Percentiles rank a stretch among this genome's conserved stretches.
phyloP scores from a whole-genome alignment of 1,139 yeast genomes.

The Kodamaea arcana region DNA sequence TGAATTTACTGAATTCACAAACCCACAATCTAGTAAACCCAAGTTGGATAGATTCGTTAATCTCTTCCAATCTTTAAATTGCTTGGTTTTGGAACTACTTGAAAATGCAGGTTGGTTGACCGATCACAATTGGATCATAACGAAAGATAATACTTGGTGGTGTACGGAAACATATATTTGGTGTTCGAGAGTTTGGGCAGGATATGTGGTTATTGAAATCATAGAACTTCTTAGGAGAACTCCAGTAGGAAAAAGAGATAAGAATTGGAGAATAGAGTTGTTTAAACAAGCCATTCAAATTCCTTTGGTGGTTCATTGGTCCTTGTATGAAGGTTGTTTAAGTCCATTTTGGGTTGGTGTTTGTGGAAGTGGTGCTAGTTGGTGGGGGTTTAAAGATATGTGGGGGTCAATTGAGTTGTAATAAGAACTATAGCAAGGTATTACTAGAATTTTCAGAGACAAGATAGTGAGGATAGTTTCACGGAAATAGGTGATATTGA shows the following conservation, averaged over 20 bases:
- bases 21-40: constrained; percentile 25
- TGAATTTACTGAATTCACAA: constrained; percentile 29
- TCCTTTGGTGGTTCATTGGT: constrained; percentile 59
- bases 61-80: constrained; percentile 39
- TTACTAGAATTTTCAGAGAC: too few species aligned
- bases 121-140: constrained; percentile 52
- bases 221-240: constrained; percentile 41
- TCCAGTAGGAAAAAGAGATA: constrained; percentile 36
- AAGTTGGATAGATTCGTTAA: constrained; percentile 33
- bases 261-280: constrained; percentile 32
- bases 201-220: constrained; percentile 45
- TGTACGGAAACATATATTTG: constrained; percentile 43
- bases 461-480: too few species aligned
- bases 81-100: constrained; percentile 44
- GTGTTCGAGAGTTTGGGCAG: constrained; percentile 58
- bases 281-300: constrained; percentile 44
- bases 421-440: too few species aligned
- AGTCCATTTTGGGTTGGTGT: constrained; percentile 50
- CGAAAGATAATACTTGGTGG: constrained; percentile 42
- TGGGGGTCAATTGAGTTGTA: constrained; percentile 40
- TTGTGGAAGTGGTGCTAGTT: constrained; percentile 46
- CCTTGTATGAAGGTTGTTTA: constrained; percentile 51
- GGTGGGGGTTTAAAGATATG: constrained; percentile 41
- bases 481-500: too few species aligned
- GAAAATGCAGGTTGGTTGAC: constrained; percentile 59